Evolutionary conservation across 768 basidiomycete genomes (phyloP), one percentile per base, ranked within the genome.

Genomic region (Serpula lacrymans): DNA sequence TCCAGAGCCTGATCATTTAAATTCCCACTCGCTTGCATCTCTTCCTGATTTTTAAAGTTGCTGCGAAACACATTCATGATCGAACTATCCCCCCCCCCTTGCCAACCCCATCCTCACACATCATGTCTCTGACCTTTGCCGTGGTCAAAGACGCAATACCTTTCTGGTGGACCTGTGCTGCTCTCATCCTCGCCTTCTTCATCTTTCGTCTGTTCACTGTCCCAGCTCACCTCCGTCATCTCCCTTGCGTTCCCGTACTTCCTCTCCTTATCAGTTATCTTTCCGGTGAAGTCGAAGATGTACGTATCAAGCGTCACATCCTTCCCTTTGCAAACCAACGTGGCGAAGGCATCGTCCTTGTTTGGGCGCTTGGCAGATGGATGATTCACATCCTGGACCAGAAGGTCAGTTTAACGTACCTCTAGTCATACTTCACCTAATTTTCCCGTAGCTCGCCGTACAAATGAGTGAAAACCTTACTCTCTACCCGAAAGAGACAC

Each of bases 321-420:
- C 37, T 70, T 10, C 69, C 69, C 3, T 63, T 63, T 39, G 65
- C 61, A 17, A 51, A 47, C 31, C 47, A 57, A 25, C 52, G 52
- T 22, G 44, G 34, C 11, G 60, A 63, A 32, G 59, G 59, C 12
- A 58, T 66, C 26, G 67, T 69, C 3, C 45, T 65, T 5, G 66
- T 70, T 2, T 71, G 57, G 47, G 59, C 60, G 37, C 55, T 70
- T 5, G 68, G 69, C 16, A 53, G 57, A 47, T 71, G 69, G 69
- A 61, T 61, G 28, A 55, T 71, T 27, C 69, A 71, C 33, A 53
- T 71, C 16, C 44, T 70, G 9, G 68, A 70, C 32, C 45, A 45
- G 4, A 51, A 62, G 40, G 69, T 67, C 33, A 16, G 57, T 42
- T 21, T 3, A 25, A 22, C 13, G 6, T 36, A 11, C 13, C 14